Base-by-base conservation (phyloP, 129 eudicot species). In the Mikania micrantha region DNA sequence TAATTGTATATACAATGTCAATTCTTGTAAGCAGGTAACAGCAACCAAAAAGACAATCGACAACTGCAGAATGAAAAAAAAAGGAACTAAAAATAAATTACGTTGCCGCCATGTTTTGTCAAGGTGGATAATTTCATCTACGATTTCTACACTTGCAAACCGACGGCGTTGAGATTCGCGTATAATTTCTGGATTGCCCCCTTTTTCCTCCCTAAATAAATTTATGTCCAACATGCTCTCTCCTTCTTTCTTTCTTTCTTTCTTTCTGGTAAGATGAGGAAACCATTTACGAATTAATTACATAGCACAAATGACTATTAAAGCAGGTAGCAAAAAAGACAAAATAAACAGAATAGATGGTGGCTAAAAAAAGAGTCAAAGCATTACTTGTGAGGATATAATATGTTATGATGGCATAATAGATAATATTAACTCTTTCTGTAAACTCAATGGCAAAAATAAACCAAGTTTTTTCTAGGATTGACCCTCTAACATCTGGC, bases 141-240 rank as follows among this genome's bases (percentile, higher is more conserved):
- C 94, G n/a, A 90, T 54, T 50, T 60, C 86, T 12, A 84, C 90
- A n/a, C 75, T 73, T 5, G 85, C 85, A 61, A 77, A 90, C 7
- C 96, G 87, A 40, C 96, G 90, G 0, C 88, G 87, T 75, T 81
- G 90, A 32, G 96, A 90, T 64, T 90, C 94, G 16, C 95, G 76
- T 19, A 90, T 82, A 39, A 86, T 79, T 17, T 81, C 90, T 8
- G 90, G 96, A 58, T 78, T 76, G 5, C 77, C 36, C 36, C 36
- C 36, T 3, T 32, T 32, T 32, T 32, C 36, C 36, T 32, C 71
- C 44, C 81, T 81, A 76, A 89, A 85, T 6, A 89, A 72, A 66
- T 83, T 86, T 9, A 86, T 72, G 69, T 81, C 96, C 79, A 89
- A 48, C 95, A 74, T 74, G 36, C 36, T 32, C 6, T 32, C 36